These are phyloP conservation scores for Oryza nivara DNA, from an alignment of 176 grass and related monocot genomes.

Conservation along the genomic window DNA sequence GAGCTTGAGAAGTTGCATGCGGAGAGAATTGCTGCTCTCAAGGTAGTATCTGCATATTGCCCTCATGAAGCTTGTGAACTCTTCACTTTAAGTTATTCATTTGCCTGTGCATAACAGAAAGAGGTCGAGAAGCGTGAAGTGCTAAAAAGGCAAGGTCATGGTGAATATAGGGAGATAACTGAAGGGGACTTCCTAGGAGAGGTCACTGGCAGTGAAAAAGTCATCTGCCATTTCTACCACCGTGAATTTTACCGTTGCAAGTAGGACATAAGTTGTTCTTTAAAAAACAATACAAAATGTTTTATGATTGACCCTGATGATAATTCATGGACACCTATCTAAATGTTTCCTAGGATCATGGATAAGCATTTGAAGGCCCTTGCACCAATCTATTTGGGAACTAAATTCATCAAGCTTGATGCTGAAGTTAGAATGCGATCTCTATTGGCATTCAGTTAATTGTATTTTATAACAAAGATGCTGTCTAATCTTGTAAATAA, in stretches of 20 bases:
- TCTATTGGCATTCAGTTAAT: conserved; percentile 34
- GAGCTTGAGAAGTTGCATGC: conserved; percentile 96
- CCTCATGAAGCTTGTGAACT: not conserved
- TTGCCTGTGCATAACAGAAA: conserved; percentile 59
- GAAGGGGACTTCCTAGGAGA: conserved; percentile 97
- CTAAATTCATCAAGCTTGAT: conserved; percentile 95
- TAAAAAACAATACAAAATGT: not conserved
- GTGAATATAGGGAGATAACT: conserved; percentile 92
- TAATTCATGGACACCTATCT: not conserved
- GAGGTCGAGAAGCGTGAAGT: conserved; percentile 96
- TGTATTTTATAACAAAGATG: not conserved
- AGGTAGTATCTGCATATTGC: conserved; percentile 57
- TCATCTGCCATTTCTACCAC: conserved; percentile 96
- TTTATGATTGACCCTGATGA: conserved; percentile 23
- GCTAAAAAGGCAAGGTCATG: conserved; percentile 82
- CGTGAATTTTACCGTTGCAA: conserved; percentile 98
- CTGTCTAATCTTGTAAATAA: conserved; percentile 40
- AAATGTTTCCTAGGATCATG: conserved; percentile 81
- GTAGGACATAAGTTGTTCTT: conserved; percentile 49
- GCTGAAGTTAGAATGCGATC: conserved; percentile 68
- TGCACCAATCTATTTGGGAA: conserved; percentile 61
- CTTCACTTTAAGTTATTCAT: conserved; percentile 9
- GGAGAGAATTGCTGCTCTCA: conserved; percentile 91
- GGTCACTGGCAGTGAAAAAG: conserved; percentile 93
- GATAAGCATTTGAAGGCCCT: conserved; percentile 97